Conservation (phyloP, 2,329 filamentous ascomycete species). For the Ceratocystis eucalypticola region DNA sequence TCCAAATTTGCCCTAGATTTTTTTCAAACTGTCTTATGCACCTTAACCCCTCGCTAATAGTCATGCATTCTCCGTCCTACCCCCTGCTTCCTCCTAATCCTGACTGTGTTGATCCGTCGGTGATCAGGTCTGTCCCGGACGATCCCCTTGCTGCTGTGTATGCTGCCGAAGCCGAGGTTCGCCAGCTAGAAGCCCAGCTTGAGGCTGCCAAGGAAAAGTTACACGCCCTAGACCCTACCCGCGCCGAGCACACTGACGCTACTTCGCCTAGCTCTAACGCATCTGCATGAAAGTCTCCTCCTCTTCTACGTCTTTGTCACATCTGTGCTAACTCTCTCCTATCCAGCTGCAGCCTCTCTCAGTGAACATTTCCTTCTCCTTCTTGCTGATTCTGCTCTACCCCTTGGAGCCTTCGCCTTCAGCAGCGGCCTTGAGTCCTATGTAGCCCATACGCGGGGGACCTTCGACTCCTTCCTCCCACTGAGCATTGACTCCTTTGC, state of each 20-base stretch:
- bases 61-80: not conserved
- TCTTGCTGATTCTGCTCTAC: slow-evolving; percentile 67
- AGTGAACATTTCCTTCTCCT: slow-evolving; percentile 57
- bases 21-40: no score
- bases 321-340: not conserved
- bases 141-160: not conserved
- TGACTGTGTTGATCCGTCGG: not conserved
- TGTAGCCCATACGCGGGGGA: slow-evolving; percentile 48
- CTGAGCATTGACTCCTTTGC: slow-evolving; percentile 59
- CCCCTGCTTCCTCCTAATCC: not conserved
- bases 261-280: not conserved
- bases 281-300: not conserved
- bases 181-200: slow-evolving; percentile 12
- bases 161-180: slow-evolving; percentile 14
- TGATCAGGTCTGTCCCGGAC: not conserved
- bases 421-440: slow-evolving; percentile 72
- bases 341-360: slow-evolving; percentile 10
- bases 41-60: no score
- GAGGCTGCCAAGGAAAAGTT: not conserved
- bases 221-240: not conserved
- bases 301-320: not conserved
- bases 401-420: slow-evolving; percentile 77
- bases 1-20: no score
- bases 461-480: slow-evolving; percentile 53
- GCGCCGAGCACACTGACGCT: not conserved